phyloP scores from a whole-genome alignment of 2,329 filamentous ascomycete species.

The Ampelomyces quisqualis region DNA sequence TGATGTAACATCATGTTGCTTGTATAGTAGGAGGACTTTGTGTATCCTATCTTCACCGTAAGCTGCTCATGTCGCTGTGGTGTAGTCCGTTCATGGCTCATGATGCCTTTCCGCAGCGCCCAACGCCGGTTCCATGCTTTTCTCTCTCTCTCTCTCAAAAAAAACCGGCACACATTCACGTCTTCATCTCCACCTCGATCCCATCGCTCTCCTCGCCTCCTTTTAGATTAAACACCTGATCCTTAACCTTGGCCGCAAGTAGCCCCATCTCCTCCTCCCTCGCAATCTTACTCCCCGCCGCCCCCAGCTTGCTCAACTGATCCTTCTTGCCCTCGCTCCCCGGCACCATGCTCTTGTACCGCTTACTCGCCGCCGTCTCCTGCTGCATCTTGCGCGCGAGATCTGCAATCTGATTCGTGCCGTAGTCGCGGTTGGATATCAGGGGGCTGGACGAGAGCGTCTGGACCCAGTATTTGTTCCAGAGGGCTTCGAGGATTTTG shows the following conservation, averaged over 20 bases:
- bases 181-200: slow-evolving; percentile 40
- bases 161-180: slow-evolving; percentile 12
- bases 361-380: slow-evolving; percentile 51
- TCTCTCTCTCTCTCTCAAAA: no score
- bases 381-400: slow-evolving; percentile 78
- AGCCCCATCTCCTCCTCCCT: slow-evolving; percentile 64
- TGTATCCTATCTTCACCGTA: no score
- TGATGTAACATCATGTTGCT: no score
- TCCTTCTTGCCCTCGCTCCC: slow-evolving; percentile 16
- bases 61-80: no score
- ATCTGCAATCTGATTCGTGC: slow-evolving; percentile 88
- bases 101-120: slow-evolving; percentile 1
- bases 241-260: slow-evolving; percentile 64
- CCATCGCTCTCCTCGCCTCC: slow-evolving; percentile 3
- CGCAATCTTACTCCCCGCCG: slow-evolving; percentile 62
- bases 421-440: slow-evolving; percentile 89
- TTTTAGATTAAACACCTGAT: slow-evolving; percentile 55
- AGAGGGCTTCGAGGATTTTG: slow-evolving; percentile 81
- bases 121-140: slow-evolving; percentile 7
- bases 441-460: slow-evolving; percentile 89
- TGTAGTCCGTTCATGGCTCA: no score
- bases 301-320: slow-evolving; percentile 61
- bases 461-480: slow-evolving; percentile 99
- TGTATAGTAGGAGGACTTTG: no score
- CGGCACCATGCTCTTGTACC: slow-evolving; percentile 25